A percentile compares a stretch with the other conserved stretches of the same genome.
phyloP scores from a whole-genome alignment of 1,139 yeast species.

The Meyerozyma carpophila region DNA sequence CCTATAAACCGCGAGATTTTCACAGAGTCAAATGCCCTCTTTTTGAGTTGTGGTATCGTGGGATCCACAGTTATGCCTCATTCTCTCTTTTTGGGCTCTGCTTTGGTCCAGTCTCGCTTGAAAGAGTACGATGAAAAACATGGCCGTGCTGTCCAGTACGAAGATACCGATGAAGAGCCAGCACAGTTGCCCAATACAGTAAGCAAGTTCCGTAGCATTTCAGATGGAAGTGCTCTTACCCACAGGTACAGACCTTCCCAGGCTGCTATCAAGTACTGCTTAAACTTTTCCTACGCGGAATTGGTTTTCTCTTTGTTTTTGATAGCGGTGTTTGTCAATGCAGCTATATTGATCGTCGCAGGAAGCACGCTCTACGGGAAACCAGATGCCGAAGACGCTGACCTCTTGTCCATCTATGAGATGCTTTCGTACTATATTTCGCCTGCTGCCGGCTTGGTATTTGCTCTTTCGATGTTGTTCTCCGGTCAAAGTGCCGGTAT shows the following conservation, averaged over 20 bases:
- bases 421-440: slow-evolving; percentile 57
- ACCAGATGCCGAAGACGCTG: slow-evolving; percentile 64
- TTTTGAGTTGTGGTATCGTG: slow-evolving; percentile 65
- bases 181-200: slow-evolving; percentile 20
- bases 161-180: neutral
- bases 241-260: slow-evolving; percentile 56
- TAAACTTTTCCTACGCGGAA: slow-evolving; percentile 62
- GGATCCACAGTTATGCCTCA: slow-evolving; percentile 89
- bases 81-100: slow-evolving; percentile 68
- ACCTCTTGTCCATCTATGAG: slow-evolving; percentile 66
- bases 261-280: slow-evolving; percentile 60
- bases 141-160: slow-evolving; percentile 19
- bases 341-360: slow-evolving; percentile 69
- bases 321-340: slow-evolving; percentile 70
- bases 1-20: slow-evolving; percentile 48
- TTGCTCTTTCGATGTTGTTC: slow-evolving; percentile 68
- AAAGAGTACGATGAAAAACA: slow-evolving; percentile 56
- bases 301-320: slow-evolving; percentile 59
- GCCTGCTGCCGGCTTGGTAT: slow-evolving; percentile 65
- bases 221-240: slow-evolving; percentile 29
- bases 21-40: slow-evolving; percentile 52
- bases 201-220: slow-evolving; percentile 26
- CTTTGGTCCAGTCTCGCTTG: slow-evolving; percentile 68
- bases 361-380: slow-evolving; percentile 62
- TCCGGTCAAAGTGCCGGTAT: slow-evolving; percentile 82